Evolutionary conservation across 495 filamentous ascomycete genomes (phyloP).

Genomic region (Penicillium alfredii): DNA sequence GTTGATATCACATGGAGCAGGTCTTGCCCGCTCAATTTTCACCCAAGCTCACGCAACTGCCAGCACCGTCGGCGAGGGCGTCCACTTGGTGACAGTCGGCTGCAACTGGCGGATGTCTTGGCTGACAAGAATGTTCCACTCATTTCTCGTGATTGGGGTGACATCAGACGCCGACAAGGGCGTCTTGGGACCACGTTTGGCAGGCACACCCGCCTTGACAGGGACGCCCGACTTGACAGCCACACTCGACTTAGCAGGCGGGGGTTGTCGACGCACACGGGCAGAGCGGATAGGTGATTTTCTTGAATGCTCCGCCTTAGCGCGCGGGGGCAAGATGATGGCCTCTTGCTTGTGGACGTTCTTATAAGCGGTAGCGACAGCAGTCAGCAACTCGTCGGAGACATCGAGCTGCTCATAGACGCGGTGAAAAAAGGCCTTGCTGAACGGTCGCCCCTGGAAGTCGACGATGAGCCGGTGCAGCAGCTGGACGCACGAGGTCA

Average conservation of each 20-base stretch:
- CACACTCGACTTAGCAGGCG: conserved; percentile 11
- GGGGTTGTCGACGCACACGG: conserved; percentile 17
- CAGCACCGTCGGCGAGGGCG: conserved; percentile 34
- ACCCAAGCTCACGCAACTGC: conserved; percentile 39
- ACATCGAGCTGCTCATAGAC: conserved; percentile 59
- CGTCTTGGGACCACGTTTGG: conserved; percentile 38
- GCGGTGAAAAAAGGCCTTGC: conserved; percentile 52
- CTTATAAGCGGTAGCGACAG: conserved; percentile 53
- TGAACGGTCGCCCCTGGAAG: conserved; percentile 52
- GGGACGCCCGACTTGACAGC: background rate
- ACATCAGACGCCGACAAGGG: conserved; percentile 43
- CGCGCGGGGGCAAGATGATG: conserved; percentile 31
- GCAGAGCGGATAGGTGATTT: conserved; percentile 20
- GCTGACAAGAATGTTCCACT: conserved; percentile 41
- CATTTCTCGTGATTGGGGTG: conserved; percentile 42
- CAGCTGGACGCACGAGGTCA: conserved; percentile 47
- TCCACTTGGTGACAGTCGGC: conserved; percentile 41
- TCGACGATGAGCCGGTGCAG: conserved; percentile 58
- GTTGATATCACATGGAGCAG: too few species aligned
- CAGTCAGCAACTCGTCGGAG: conserved; percentile 45
- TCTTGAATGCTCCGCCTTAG: conserved; percentile 18
- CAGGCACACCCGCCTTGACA: conserved; percentile 2
- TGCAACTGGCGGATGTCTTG: conserved; percentile 27
- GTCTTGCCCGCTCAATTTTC: too few species aligned
- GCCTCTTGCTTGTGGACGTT: conserved; percentile 48